Evolutionary conservation across 2,329 filamentous ascomycete species (phyloP).

Genomic region (Stemphylium beticola): DNA sequence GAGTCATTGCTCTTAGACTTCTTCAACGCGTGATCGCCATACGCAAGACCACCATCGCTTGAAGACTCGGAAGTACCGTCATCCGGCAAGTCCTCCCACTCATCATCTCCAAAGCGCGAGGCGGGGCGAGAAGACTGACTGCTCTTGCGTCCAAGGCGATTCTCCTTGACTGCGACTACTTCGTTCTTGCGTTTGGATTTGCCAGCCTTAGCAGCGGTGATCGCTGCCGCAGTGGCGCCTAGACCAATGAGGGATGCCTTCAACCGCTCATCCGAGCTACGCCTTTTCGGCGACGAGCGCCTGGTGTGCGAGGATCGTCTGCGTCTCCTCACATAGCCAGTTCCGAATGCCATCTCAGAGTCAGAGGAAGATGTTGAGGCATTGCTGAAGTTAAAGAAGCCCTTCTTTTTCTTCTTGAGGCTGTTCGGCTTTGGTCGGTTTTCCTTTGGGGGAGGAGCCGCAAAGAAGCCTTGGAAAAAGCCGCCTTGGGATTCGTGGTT

Average conservation of each 20-base stretch:
- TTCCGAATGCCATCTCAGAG: constrained; percentile 55
- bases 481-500: constrained; percentile 54
- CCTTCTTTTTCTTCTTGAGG: constrained; percentile 50
- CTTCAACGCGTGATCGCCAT: constrained; percentile 57
- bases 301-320: constrained; percentile 21
- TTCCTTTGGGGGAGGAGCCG: constrained; percentile 56
- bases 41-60: constrained; percentile 66
- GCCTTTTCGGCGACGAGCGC: constrained; percentile 36
- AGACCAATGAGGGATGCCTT: constrained; percentile 55
- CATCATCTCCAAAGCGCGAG: constrained; percentile 55
- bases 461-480: constrained; percentile 62
- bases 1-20: constrained; percentile 58
- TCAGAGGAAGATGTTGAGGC: constrained; percentile 55
- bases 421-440: constrained; percentile 33
- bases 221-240: constrained; percentile 57
- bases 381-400: constrained; percentile 59
- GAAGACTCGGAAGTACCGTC: constrained; percentile 50
- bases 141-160: constrained; percentile 28
- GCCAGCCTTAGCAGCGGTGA: constrained; percentile 51
- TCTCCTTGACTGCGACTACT: constrained; percentile 45
- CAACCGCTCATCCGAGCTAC: constrained; percentile 54
- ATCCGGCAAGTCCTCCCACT: constrained; percentile 50
- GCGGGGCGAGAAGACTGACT: constrained; percentile 32
- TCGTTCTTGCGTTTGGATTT: constrained; percentile 39
- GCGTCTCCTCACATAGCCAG: constrained; percentile 38